A percentile compares a stretch with the other conserved stretches of the same genome.
These are phyloP conservation scores for Fusarium sp. DNA, from an alignment of 2,329 filamentous ascomycete species.

Conservation along the genomic window DNA sequence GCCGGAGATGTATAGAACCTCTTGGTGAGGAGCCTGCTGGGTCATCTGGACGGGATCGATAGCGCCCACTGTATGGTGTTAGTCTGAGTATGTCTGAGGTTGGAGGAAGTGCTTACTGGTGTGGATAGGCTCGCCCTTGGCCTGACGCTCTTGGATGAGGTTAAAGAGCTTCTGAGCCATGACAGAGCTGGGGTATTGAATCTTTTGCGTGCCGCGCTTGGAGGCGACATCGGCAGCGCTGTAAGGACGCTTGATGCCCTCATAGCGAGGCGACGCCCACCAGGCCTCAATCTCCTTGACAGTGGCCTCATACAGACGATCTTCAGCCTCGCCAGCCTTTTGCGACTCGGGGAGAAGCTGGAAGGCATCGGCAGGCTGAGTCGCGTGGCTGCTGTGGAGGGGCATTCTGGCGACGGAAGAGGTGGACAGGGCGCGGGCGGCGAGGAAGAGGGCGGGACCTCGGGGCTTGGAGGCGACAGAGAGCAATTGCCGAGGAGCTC, in stretches of 20 bases:
- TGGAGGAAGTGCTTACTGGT: constrained; percentile 72
- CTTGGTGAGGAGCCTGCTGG: constrained; percentile 94
- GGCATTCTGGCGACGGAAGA: constrained; percentile 47
- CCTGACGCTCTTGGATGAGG: constrained; percentile 80
- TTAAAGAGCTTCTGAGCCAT: constrained; percentile 97
- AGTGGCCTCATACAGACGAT: constrained; percentile 86
- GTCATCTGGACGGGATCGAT: constrained; percentile 99
- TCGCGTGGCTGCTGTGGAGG: constrained; percentile 44
- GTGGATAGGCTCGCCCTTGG: constrained; percentile 88
- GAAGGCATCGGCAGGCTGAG: constrained; percentile 77
- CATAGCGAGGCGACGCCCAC: constrained; percentile 88
- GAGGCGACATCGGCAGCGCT: constrained; percentile 90
- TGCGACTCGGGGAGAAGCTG: constrained; percentile 83
- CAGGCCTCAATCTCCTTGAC: constrained; percentile 87
- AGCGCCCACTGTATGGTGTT: constrained; percentile 78
- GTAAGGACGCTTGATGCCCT: constrained; percentile 93
- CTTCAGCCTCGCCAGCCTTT: constrained; percentile 85
- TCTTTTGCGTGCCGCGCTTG: constrained; percentile 88
- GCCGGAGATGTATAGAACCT: constrained; percentile 94
- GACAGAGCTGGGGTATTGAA: constrained; percentile 90
- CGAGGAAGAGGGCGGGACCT: constrained; percentile 31
- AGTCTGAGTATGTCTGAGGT: neutral
- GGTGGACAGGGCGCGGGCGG: constrained; percentile 47
- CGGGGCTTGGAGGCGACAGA: constrained; percentile 31
- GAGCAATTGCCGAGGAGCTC: constrained; percentile 46